Base-by-base conservation (phyloP, 169 alveolate genomes). In the Plasmodium vivax region DNA sequence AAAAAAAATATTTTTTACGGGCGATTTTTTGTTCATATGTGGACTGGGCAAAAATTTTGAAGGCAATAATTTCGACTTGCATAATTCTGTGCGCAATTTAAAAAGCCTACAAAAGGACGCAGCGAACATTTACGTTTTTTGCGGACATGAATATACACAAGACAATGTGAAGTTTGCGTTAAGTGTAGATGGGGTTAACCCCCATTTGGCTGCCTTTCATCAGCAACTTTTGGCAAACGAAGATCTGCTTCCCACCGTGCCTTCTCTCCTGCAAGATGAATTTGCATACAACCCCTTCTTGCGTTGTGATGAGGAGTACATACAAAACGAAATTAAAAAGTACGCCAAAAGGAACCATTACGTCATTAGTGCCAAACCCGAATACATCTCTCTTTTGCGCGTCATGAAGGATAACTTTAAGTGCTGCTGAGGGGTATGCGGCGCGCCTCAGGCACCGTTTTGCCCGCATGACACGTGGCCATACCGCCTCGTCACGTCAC, bases 61-160 rank as follows among this genome's bases (percentile, higher is more conserved):
- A 85, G 81, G 62, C n/a, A 56, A 85, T 32, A 85, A 75, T 75
- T 56, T 30, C 10, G 93, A 85, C 81, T 56, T 85, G 58, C 80
- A 51, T 68, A 85, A 75, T 85, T 73, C 93, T 3, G 58, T 85
- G 41, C 75, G 75, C 45, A 75, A 47, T 54, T 75, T 75, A 85
- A 85, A 85, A 74, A 54, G 9, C 23, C 32, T 85, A 30, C 38
- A 68, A 27, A 68, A 68, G 16, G 93, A 85, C 27, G 81, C 38
- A 85, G 32, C 34, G 34, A 85, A 85, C 34, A 85, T 51, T 14
- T 85, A 85, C 34, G 45, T 85, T 47, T 85, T 85, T 43, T 85
- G 93, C 80, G 93, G 87, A n/a, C 93, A 85, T 45, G 93, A 85
- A 85, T 85, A 85, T 75, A 85, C 93, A 75, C 45, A 45, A 34